Evolutionary conservation across 176 grass and related monocot species (phyloP), one percentile per base, ranked within the genome.

Genomic region (Triticum turgidum): DNA sequence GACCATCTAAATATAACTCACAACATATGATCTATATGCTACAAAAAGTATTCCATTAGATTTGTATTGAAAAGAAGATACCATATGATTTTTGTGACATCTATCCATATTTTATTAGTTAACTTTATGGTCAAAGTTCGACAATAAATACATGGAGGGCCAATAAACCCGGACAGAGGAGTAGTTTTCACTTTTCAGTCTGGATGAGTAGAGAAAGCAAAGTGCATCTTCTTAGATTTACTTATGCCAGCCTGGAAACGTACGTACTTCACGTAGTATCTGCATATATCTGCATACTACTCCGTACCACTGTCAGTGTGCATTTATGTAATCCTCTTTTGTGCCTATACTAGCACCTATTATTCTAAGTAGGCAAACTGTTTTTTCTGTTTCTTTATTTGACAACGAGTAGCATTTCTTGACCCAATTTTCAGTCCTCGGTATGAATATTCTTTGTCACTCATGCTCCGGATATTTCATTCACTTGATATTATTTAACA

Each of bases 401-500:
- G 35, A 45, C 44, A 79, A 11, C 11, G 27, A 69, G 35, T 65
- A 89, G 22, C 32, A 56, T 83, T 51, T 52, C 39, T 24, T 76
- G 62, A 56, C 54, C 44, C 7, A 54, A 35, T 51, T 67, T 66
- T 65, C 18, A 66, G 21, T n/a, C 52, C 80, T 79, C 21, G 39
- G 17, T 44, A 44, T 85, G 61, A 21, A 9, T 12, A 9, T 83
- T 73, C 61, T 58, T 51, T 80, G 30, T 41, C 30, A 77, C 37
- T 17, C 52, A 80, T 66, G 30, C 30, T 32, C 54, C 79, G 71
- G 42, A 64, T 62, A 82, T 81, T 59, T 89, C 56, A 11, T 62
- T 65, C 20, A 67, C 77, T 65, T 88, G 42, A 13, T 73, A 81
- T 81, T 47, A 75, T 72, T 84, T 51, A 56, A 87, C 89, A 98